phyloP scores from a whole-genome alignment of 345 rosid genomes.

The Citrus trifoliata region DNA sequence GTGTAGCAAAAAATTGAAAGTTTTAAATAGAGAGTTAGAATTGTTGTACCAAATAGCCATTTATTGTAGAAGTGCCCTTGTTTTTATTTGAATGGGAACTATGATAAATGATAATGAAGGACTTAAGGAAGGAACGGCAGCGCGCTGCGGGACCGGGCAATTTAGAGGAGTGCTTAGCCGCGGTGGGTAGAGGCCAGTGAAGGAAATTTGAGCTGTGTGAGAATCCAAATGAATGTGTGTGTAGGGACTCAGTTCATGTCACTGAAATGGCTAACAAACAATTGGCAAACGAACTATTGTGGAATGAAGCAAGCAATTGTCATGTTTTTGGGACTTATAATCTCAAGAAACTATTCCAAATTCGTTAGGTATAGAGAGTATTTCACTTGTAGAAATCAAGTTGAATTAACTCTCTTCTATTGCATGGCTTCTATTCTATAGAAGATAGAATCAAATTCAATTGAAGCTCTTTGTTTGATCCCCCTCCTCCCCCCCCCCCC shows the following conservation, averaged over 20 bases:
- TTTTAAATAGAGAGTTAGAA: no score
- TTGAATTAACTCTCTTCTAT: not conserved
- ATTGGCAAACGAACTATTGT: constrained; percentile 45
- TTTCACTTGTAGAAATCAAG: no score
- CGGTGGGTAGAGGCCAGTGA: constrained; percentile 64
- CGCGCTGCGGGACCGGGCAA: constrained; percentile 72
- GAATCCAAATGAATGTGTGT: constrained; percentile 49
- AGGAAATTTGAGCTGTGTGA: constrained; percentile 51
- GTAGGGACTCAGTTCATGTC: constrained; percentile 70
- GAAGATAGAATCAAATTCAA: not conserved
- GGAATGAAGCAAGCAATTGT: constrained; percentile 43
- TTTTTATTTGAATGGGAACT: no score
- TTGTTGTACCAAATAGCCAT: no score
- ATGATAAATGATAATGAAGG: constrained; percentile 30
- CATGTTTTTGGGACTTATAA: constrained; percentile 38
- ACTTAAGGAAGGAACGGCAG: constrained; percentile 55
- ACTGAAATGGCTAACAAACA: constrained; percentile 54
- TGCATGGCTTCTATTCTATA: not conserved
- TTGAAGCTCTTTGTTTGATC: not conserved
- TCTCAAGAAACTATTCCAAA: constrained; percentile 43
- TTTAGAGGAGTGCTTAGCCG: constrained; percentile 68
- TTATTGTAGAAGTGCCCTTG: no score
- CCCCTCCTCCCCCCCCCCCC: no score
- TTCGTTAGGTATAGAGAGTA: constrained; percentile 5
- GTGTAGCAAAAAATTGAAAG: no score